These are phyloP conservation scores for Crithidia bombi DNA, from an alignment of 208 protist genomes.

Conservation along the genomic window DNA sequence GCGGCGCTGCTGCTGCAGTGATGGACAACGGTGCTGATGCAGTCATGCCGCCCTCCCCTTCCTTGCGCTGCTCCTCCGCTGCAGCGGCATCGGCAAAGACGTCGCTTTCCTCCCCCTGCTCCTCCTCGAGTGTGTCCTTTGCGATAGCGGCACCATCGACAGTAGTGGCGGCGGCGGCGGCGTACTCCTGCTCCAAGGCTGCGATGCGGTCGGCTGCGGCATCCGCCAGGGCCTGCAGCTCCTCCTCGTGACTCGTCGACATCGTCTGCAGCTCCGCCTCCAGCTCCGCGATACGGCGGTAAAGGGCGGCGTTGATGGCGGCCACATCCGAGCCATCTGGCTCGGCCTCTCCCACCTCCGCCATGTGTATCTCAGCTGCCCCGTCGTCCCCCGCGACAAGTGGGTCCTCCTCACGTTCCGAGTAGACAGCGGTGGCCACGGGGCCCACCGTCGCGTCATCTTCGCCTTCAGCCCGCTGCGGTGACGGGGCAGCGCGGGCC, in stretches of 20 bases:
- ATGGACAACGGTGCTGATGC: neutral
- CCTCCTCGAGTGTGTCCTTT: neutral
- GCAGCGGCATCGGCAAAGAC: conserved; percentile 7
- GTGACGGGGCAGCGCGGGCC: neutral
- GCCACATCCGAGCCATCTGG: neutral
- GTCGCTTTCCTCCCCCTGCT: conserved; percentile 3
- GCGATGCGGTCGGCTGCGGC: conserved; percentile 60
- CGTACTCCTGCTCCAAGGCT: conserved; percentile 55
- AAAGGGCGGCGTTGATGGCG: conserved; percentile 11
- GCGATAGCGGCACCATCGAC: neutral
- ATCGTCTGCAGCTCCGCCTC: conserved; percentile 33
- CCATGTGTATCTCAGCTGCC: neutral
- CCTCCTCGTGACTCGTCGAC: conserved; percentile 42
- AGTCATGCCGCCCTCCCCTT: too few relatives aligned
- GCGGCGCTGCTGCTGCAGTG: neutral
- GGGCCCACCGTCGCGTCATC: neutral
- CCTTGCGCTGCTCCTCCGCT: neutral
- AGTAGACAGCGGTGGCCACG: conserved; percentile 1
- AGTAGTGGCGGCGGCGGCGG: neutral
- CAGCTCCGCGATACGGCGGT: conserved; percentile 32
- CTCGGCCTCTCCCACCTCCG: neutral
- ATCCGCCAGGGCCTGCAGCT: conserved; percentile 54
- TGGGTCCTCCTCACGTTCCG: neutral
- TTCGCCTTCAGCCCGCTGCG: neutral
- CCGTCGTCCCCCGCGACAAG: too few relatives aligned